A percentile compares a stretch with the other conserved stretches of the same genome.
Evolutionary conservation across 164 flowering plant genomes (phyloP).

Genomic region (Akebia trifoliata): DNA sequence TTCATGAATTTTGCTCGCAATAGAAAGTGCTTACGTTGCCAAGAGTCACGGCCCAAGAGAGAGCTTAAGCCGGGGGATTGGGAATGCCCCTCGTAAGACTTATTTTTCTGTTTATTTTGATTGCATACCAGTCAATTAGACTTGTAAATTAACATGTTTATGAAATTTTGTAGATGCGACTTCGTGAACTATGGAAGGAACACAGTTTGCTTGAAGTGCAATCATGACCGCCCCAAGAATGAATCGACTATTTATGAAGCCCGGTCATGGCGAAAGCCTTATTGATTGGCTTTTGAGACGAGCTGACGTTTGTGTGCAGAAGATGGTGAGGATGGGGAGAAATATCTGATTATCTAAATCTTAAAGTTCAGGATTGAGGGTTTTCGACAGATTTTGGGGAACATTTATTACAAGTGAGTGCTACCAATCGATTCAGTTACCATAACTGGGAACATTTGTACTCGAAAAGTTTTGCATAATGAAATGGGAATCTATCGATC

Average conservation of each 20-base stretch:
- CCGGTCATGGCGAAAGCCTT: conserved; percentile 36
- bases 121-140: neutral
- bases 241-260: conserved; percentile 31
- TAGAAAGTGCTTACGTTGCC: conserved; percentile 59
- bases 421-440: too few species aligned
- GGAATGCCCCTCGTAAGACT: conserved; percentile 82
- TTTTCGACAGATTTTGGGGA: too few species aligned
- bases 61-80: conserved; percentile 73
- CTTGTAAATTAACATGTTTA: neutral
- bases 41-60: conserved; percentile 52
- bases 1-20: conserved; percentile 88
- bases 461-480: too few species aligned
- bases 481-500: too few species aligned
- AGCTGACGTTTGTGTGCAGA: neutral
- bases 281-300: neutral
- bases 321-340: neutral
- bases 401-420: too few species aligned
- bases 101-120: neutral
- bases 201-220: conserved; percentile 57
- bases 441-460: too few species aligned
- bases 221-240: conserved; percentile 42
- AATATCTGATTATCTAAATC: neutral
- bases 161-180: conserved; percentile 52
- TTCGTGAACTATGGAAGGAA: conserved; percentile 66
- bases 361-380: too few species aligned